Conservation (phyloP, 768 basidiomycete species). For the Galerina marginata region DNA sequence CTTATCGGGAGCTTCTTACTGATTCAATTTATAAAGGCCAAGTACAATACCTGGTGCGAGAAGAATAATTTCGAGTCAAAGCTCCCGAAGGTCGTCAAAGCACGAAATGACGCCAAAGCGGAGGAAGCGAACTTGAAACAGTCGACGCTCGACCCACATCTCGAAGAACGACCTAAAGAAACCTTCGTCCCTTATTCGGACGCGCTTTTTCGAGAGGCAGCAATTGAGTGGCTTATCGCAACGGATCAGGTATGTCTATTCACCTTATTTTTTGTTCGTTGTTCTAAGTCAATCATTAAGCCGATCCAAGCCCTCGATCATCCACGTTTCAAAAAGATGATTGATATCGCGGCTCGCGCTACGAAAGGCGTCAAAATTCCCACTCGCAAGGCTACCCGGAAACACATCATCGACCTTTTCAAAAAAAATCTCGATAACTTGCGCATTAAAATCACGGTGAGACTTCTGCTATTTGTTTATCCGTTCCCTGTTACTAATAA, state of each 20-base stretch:
- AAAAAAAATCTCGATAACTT: conserved; percentile 12
- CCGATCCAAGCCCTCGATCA: conserved; percentile 19
- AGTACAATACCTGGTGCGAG: conserved; percentile 13
- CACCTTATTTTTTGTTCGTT: neutral
- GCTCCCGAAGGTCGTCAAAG: conserved; percentile 15
- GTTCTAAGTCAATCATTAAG: neutral
- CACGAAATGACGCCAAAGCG: neutral
- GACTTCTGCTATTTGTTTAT: no score
- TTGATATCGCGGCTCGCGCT: conserved; percentile 9
- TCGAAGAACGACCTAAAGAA: conserved; percentile 1
- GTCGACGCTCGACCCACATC: conserved; percentile 12
- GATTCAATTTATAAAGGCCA: neutral
- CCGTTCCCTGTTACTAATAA: no score
- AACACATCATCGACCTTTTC: conserved; percentile 11
- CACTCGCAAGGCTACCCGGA: neutral
- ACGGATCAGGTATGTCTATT: conserved; percentile 2
- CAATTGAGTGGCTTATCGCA: conserved; percentile 20
- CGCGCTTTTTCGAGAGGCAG: conserved; percentile 8
- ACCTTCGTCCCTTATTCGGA: conserved; percentile 1
- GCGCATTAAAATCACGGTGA: neutral
- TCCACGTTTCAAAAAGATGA: conserved; percentile 17
- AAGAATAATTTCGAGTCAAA: conserved; percentile 14
- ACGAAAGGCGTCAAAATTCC: conserved; percentile 16
- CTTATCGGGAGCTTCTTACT: no score
- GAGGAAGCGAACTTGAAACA: neutral